Conservation (phyloP, 306 rosid genomes). For the Abrus pulchellus region DNA sequence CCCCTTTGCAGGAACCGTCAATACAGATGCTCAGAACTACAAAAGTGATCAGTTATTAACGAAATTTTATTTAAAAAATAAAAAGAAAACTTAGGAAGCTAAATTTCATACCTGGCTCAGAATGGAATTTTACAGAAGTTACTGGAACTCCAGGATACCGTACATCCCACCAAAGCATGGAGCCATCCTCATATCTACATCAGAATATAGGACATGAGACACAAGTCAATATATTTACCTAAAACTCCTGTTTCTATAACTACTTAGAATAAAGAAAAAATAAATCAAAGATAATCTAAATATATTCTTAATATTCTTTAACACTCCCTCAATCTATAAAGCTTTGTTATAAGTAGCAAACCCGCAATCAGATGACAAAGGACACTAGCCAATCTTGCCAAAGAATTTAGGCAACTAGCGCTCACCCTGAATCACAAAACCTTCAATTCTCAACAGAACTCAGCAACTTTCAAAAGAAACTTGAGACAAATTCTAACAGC, state of each 20-base stretch:
- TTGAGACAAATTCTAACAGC: not conserved
- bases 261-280: not conserved
- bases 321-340: not conserved
- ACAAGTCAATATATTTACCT: conserved; percentile 8
- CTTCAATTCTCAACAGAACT: not conserved
- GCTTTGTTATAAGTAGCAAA: conserved; percentile 14
- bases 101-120: conserved; percentile 78
- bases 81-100: conserved; percentile 21
- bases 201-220: conserved; percentile 35
- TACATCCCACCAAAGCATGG: conserved; percentile 99
- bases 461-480: not conserved
- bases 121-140: conserved; percentile 82
- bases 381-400: not conserved
- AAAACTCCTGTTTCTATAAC: not conserved
- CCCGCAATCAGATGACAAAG: not conserved
- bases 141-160: conserved; percentile 74
- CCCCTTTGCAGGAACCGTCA: conserved; percentile 85
- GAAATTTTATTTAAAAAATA: conserved; percentile 20
- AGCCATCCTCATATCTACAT: conserved; percentile 90
- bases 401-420: not conserved
- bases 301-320: not conserved
- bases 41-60: conserved; percentile 42
- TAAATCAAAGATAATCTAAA: not conserved
- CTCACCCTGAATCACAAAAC: not conserved
- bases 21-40: conserved; percentile 80